phyloP scores from a whole-genome alignment of 371 early-diverging fungal species.

The Amoeboradix gromovi region DNA sequence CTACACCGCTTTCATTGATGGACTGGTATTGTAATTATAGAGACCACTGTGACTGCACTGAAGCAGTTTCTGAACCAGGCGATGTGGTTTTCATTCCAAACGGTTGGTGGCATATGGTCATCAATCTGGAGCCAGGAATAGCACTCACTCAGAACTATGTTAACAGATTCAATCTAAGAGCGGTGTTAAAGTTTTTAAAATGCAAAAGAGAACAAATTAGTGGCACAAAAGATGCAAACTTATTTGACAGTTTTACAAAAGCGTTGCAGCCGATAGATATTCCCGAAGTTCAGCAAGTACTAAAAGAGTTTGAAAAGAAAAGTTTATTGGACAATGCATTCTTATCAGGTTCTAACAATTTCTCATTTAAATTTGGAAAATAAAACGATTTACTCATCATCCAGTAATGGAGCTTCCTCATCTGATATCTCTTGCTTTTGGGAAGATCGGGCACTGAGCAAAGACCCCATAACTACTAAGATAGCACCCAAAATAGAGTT shows the following conservation, averaged over 20 bases:
- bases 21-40: slow-evolving; percentile 27
- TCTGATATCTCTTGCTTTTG: neutral
- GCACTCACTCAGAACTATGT: slow-evolving; percentile 40
- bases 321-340: neutral
- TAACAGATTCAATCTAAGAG: slow-evolving; percentile 15
- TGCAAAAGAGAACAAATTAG: slow-evolving; percentile 26
- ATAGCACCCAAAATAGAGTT: neutral
- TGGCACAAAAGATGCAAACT: slow-evolving; percentile 5
- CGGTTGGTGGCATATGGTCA: slow-evolving; percentile 43
- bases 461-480: neutral
- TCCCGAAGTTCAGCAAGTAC: neutral
- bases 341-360: neutral
- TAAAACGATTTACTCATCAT: neutral
- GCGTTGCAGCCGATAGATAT: neutral
- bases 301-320: neutral
- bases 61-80: slow-evolving; percentile 26
- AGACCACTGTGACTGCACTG: slow-evolving; percentile 12
- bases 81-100: slow-evolving; percentile 34
- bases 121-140: slow-evolving; percentile 30
- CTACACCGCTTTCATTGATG: slow-evolving; percentile 28
- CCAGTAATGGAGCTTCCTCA: neutral
- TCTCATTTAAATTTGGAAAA: neutral
- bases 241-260: neutral
- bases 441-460: neutral
- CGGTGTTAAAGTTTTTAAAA: slow-evolving; percentile 22